A percentile compares a stretch with the other conserved stretches of the same genome.
Evolutionary conservation across 148 eudicot species (phyloP).

Genomic region (Spergularia marina): DNA sequence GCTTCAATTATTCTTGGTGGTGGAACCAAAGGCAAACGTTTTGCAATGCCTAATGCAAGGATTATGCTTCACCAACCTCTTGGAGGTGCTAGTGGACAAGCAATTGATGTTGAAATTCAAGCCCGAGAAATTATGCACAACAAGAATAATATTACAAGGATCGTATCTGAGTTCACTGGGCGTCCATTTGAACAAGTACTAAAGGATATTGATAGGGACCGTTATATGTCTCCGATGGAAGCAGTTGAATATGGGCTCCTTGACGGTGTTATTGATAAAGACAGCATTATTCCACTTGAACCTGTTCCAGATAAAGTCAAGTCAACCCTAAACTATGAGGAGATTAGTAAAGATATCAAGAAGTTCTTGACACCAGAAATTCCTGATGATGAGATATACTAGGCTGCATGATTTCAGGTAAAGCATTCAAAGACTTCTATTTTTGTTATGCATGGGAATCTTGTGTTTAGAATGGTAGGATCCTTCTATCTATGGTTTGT

Average conservation of each 20-base stretch:
- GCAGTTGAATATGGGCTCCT: constrained; percentile 89
- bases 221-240: constrained; percentile 91
- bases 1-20: constrained; percentile 80
- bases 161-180: constrained; percentile 62
- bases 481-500: neutral
- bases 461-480: neutral
- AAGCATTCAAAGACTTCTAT: neutral
- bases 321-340: constrained; percentile 43
- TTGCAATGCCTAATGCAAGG: constrained; percentile 87
- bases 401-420: constrained; percentile 29
- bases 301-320: constrained; percentile 76
- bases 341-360: constrained; percentile 52
- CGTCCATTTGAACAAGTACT: constrained; percentile 64
- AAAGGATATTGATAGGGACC: constrained; percentile 83
- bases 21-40: constrained; percentile 84
- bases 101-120: constrained; percentile 73
- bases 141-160: constrained; percentile 56
- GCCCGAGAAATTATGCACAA: constrained; percentile 66
- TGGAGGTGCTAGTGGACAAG: constrained; percentile 83
- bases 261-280: constrained; percentile 78
- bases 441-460: neutral
- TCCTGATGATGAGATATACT: constrained; percentile 76
- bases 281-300: constrained; percentile 69
- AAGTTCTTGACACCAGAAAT: constrained; percentile 74
- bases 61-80: constrained; percentile 89